These are phyloP conservation scores for Flueggea neowawraea DNA, from an alignment of 441 rosid genomes.

Conservation along the genomic window DNA sequence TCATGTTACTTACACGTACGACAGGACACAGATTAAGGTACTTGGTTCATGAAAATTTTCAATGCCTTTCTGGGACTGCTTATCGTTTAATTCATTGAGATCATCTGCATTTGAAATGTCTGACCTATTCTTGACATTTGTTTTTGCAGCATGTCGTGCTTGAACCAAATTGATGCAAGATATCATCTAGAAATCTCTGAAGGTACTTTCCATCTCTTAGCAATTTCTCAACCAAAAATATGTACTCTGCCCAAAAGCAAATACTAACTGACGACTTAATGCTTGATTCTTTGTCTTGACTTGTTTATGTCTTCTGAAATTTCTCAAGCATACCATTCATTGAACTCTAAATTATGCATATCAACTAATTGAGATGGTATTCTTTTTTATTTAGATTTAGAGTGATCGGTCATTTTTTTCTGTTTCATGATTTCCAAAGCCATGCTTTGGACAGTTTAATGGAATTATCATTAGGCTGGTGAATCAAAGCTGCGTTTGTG, in stretches of 20 bases:
- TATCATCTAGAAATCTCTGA: conserved; percentile 2
- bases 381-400: too few relatives aligned
- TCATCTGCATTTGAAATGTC: conserved; percentile 1
- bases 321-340: too few relatives aligned
- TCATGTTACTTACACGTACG: conserved; percentile 80
- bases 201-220: conserved; percentile 16
- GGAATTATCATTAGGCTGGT: too few relatives aligned
- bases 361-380: too few relatives aligned
- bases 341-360: too few relatives aligned
- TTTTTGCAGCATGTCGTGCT: conserved; percentile 64
- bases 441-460: too few relatives aligned
- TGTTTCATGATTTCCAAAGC: too few relatives aligned
- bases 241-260: background rate
- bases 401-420: too few relatives aligned
- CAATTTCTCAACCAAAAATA: background rate
- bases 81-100: background rate
- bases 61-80: too few relatives aligned
- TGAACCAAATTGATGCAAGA: conserved; percentile 30
- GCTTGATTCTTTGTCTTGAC: too few relatives aligned
- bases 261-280: background rate
- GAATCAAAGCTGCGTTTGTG: too few relatives aligned
- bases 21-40: conserved; percentile 90
- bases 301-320: too few relatives aligned
- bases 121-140: conserved; percentile 14
- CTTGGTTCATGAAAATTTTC: background rate